Conservation (phyloP, 257 asterid species). For the Solanum clarkiae region DNA sequence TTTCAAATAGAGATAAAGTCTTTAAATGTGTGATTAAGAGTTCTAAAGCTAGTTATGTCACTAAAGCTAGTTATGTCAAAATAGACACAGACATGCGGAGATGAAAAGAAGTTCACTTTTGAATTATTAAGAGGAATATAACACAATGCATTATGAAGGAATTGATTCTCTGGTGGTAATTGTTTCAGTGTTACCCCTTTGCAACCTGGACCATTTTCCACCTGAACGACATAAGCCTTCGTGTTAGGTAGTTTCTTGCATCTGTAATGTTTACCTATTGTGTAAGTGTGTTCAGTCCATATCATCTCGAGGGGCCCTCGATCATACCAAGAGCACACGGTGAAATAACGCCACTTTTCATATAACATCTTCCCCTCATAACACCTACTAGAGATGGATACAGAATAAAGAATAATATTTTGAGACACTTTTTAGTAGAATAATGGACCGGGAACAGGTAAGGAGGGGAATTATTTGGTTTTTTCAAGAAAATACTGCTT, state of each 20-base stretch:
- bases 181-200: background rate
- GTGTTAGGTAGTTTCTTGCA: background rate
- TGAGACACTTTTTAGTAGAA: conserved; percentile 13
- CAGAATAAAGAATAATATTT: conserved; percentile 31
- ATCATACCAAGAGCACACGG: background rate
- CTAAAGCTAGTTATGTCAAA: background rate
- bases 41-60: background rate
- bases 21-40: background rate
- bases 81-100: background rate
- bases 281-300: background rate
- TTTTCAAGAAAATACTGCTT: background rate
- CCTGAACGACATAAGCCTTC: background rate
- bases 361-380: conserved; percentile 35
- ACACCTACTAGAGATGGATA: conserved; percentile 42
- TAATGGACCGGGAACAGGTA: conserved; percentile 36
- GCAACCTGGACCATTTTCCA: background rate
- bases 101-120: background rate
- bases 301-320: background rate
- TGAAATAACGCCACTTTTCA: conserved; percentile 15
- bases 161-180: background rate
- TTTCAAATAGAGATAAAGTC: background rate
- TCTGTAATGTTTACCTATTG: background rate
- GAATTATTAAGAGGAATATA: background rate
- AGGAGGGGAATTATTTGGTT: conserved; percentile 15
- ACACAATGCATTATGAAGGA: background rate